Percentiles rank a stretch among this genome's conserved stretches.
phyloP scores from a whole-genome alignment of 2,329 filamentous ascomycete species.

The Dactylellina haptotyla region DNA sequence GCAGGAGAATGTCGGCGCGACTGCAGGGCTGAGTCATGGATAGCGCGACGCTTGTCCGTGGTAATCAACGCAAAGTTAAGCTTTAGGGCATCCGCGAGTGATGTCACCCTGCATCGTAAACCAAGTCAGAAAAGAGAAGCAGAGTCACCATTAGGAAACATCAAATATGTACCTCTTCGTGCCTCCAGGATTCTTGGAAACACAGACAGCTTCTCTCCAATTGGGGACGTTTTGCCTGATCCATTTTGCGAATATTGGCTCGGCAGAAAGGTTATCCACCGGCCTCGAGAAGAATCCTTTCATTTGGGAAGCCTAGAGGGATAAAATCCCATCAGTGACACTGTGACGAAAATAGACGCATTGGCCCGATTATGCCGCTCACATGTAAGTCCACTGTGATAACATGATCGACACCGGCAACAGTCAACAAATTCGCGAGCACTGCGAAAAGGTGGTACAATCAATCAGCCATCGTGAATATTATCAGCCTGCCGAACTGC shows the following conservation, averaged over 20 bases:
- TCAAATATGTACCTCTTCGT: conserved; percentile 72
- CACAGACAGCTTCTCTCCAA: conserved; percentile 92
- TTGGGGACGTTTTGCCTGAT: conserved; percentile 86
- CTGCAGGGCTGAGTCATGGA: conserved; percentile 57
- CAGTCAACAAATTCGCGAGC: conserved; percentile 91
- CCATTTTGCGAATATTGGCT: conserved; percentile 94
- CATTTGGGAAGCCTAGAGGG: conserved; percentile 82
- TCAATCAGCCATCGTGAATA: conserved; percentile 10
- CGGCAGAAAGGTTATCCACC: conserved; percentile 95
- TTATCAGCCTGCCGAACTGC: not conserved
- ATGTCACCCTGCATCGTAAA: conserved; percentile 74
- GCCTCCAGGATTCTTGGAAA: conserved; percentile 97
- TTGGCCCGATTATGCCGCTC: conserved; percentile 59
- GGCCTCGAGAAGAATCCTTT: conserved; percentile 99
- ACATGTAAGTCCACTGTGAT: conserved; percentile 95
- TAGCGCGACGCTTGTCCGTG: conserved; percentile 75
- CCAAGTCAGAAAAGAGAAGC: conserved; percentile 3
- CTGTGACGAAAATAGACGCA: not conserved
- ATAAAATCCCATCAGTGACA: conserved; percentile 48
- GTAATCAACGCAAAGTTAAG: conserved; percentile 97
- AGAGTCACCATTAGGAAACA: not conserved
- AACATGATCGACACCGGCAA: conserved; percentile 96
- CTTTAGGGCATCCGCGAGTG: conserved; percentile 92
- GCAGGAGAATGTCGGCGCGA: conserved; percentile 57
- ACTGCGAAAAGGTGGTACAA: conserved; percentile 62